These are phyloP conservation scores for Saxophila tyrrhenica DNA, from an alignment of 495 filamentous ascomycete species.

Conservation along the genomic window DNA sequence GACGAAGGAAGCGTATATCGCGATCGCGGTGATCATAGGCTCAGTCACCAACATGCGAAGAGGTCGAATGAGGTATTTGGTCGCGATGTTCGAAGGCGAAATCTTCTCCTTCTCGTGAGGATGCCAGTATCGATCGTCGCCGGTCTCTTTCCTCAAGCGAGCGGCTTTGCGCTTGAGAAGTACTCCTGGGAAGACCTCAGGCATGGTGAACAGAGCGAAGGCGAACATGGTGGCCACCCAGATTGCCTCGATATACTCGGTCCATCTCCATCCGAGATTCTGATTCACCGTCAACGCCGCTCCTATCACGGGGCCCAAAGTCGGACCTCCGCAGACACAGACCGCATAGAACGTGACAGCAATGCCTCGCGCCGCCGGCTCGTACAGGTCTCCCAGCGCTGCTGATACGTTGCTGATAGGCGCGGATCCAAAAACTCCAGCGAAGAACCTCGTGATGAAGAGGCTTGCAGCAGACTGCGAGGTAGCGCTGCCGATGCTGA, in stretches of 20 bases:
- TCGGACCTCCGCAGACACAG: slow-evolving; percentile 31
- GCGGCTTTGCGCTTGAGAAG: slow-evolving; percentile 18
- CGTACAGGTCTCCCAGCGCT: slow-evolving; percentile 41
- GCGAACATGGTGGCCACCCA: slow-evolving; percentile 8
- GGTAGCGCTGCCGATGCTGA: slow-evolving; percentile 29
- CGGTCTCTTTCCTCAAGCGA: slow-evolving; percentile 19
- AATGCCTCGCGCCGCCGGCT: slow-evolving; percentile 28
- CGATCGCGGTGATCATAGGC: slow-evolving; percentile 20
- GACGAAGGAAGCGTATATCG: slow-evolving; percentile 22
- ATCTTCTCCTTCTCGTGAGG: slow-evolving; percentile 18
- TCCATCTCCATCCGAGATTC: slow-evolving; percentile 21
- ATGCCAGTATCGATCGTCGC: slow-evolving; percentile 20
- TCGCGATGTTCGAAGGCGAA: slow-evolving; percentile 12
- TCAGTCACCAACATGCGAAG: slow-evolving; percentile 19
- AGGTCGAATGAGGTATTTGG: slow-evolving; percentile 17
- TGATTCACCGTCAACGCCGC: slow-evolving; percentile 18
- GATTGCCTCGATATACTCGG: slow-evolving; percentile 20
- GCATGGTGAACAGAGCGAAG: slow-evolving; percentile 10
- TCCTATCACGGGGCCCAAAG: slow-evolving; percentile 24
- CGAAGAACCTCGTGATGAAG: slow-evolving; percentile 27
- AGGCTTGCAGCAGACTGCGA: slow-evolving; percentile 19
- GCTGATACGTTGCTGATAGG: slow-evolving; percentile 33
- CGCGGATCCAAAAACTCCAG: slow-evolving; percentile 24
- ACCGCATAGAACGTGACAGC: slow-evolving; percentile 33
- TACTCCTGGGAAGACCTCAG: slow-evolving; percentile 15